Percentiles rank a stretch among this genome's conserved stretches.
Conservation (phyloP, 805 yeast species). For the Zygosaccharomyces siamensis region DNA sequence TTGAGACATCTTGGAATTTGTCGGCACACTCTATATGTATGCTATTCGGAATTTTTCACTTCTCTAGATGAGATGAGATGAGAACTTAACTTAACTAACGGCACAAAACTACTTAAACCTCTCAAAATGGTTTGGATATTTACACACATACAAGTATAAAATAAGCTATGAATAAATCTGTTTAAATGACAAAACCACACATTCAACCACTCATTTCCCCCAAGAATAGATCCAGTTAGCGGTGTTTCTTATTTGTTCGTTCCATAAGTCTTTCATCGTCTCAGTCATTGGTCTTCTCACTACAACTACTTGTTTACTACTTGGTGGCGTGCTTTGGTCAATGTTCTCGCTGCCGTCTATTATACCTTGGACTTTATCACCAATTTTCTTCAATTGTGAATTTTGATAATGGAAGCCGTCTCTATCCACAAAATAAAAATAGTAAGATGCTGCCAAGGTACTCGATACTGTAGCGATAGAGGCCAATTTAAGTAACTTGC, state of each 20-base stretch:
- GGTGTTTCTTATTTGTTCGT: slow-evolving; percentile 24
- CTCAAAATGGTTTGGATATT: neutral
- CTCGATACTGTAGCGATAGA: slow-evolving; percentile 20
- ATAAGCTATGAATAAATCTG: neutral
- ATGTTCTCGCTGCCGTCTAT: slow-evolving; percentile 23
- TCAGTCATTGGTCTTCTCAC: slow-evolving; percentile 23
- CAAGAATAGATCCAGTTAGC: slow-evolving; percentile 28
- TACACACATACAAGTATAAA: neutral
- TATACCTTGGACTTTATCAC: slow-evolving; percentile 22
- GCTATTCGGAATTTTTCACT: neutral
- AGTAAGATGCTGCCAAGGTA: slow-evolving; percentile 22
- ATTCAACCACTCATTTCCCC: slow-evolving; percentile 15
- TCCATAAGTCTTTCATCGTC: slow-evolving; percentile 33
- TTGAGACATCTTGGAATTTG: slow-evolving; percentile 1
- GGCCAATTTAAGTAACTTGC: slow-evolving; percentile 22
- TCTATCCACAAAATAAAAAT: slow-evolving; percentile 22
- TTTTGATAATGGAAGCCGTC: slow-evolving; percentile 25
- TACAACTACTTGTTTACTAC: slow-evolving; percentile 15
- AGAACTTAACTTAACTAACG: neutral
- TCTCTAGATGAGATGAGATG: neutral
- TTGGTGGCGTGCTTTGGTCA: slow-evolving; percentile 11
- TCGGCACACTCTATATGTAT: neutral
- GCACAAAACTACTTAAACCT: neutral
- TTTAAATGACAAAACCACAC: neutral
- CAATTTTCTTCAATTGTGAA: slow-evolving; percentile 20